Evolutionary conservation across 2,329 filamentous ascomycete genomes (phyloP).

Genomic region (Beauveria sp.): DNA sequence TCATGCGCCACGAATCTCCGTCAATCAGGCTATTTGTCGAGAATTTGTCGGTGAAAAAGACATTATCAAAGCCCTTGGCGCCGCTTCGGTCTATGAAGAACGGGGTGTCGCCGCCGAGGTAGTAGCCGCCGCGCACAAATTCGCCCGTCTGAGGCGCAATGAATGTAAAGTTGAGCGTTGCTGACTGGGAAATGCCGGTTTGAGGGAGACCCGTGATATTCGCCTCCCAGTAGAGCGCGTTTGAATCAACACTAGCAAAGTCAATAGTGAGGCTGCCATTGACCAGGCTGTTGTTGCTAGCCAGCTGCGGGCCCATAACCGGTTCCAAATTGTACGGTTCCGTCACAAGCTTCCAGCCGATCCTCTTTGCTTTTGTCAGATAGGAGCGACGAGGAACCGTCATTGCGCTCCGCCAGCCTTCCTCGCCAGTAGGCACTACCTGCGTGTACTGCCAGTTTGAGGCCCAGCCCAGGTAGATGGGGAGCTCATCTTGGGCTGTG

Average conservation of each 20-base stretch:
- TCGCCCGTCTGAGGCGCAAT: constrained; percentile 19
- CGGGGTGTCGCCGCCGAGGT: constrained; percentile 19
- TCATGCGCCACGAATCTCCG: constrained; percentile 20
- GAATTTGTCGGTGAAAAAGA: constrained; percentile 26
- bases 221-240: constrained; percentile 46
- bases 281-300: constrained; percentile 33
- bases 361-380: constrained; percentile 40
- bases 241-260: constrained; percentile 40
- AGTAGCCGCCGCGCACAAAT: constrained; percentile 19
- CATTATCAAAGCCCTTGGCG: constrained; percentile 21
- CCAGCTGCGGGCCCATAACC: constrained; percentile 37
- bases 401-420: constrained; percentile 26
- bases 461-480: constrained; percentile 28
- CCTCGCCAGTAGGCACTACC: constrained; percentile 22
- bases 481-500: constrained; percentile 17
- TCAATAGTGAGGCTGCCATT: constrained; percentile 43
- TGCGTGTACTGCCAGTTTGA: constrained; percentile 28
- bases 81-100: constrained; percentile 24
- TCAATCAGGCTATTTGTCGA: constrained; percentile 16
- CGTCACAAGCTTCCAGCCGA: constrained; percentile 44
- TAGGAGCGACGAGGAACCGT: constrained; percentile 38
- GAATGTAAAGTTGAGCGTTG: constrained; percentile 24
- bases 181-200: constrained; percentile 12
- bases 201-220: constrained; percentile 36
- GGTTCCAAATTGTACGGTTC: constrained; percentile 41